Evolutionary conservation across 148 eudicot species (phyloP).

Genomic region (Rhododendron molle): DNA sequence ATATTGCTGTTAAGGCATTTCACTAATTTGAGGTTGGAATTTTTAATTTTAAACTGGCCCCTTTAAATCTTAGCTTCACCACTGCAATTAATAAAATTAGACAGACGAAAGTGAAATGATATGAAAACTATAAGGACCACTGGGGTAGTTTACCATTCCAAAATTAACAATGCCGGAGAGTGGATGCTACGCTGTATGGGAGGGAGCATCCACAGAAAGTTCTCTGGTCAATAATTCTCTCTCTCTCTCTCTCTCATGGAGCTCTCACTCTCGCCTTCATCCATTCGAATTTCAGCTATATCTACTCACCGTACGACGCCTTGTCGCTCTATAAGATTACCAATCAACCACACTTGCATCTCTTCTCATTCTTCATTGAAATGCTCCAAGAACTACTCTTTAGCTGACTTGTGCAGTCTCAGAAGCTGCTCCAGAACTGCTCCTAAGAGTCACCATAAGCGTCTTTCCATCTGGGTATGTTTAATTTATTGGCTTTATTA

Average conservation of each 20-base stretch:
- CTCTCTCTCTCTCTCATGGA: conserved; percentile 30
- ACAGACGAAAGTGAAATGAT: neutral
- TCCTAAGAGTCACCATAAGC: conserved; percentile 14
- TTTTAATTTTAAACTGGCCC: too few species aligned
- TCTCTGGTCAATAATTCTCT: neutral
- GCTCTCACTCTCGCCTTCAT: conserved; percentile 36
- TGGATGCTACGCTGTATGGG: neutral
- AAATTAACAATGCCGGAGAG: neutral
- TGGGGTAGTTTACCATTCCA: neutral
- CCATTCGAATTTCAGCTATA: conserved; percentile 18
- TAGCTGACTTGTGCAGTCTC: conserved; percentile 2
- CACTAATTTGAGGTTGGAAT: too few species aligned
- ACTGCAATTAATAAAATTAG: neutral
- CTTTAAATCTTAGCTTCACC: too few species aligned
- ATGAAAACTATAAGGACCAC: neutral
- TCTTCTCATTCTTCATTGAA: conserved; percentile 6
- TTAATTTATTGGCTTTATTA: neutral
- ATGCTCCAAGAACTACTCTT: conserved; percentile 12
- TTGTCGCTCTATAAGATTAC: neutral
- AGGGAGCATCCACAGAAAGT: neutral
- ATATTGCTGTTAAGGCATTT: too few species aligned
- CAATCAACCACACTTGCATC: conserved; percentile 14
- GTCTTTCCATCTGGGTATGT: conserved; percentile 38
- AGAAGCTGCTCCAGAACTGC: conserved; percentile 14
- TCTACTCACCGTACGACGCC: conserved; percentile 5